These are phyloP conservation scores for Gracilariopsis chorda DNA, from an alignment of 23 red algal genomes.

Conservation along the genomic window DNA sequence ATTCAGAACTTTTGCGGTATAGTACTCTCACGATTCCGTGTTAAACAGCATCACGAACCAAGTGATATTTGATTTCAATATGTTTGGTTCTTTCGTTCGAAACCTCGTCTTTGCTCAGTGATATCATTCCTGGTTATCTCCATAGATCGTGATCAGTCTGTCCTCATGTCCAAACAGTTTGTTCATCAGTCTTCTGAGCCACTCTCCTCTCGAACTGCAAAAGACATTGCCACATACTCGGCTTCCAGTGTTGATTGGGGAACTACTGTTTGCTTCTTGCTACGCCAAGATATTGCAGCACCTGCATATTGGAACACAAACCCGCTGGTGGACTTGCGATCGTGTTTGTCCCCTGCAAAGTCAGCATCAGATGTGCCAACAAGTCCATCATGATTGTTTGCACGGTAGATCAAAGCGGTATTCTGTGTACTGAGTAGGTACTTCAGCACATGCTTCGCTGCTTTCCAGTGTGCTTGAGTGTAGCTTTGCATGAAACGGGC, in stretches of 20 bases:
- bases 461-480: neutral
- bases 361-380: neutral
- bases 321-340: slow-evolving; percentile 35
- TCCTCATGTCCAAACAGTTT: too few relatives aligned
- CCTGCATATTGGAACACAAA: slow-evolving; percentile 7
- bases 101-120: too few relatives aligned
- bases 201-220: slow-evolving; percentile 26
- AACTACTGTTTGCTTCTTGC: slow-evolving; percentile 28
- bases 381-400: neutral
- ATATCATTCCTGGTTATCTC: too few relatives aligned
- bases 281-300: neutral
- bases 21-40: too few relatives aligned
- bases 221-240: slow-evolving; percentile 10
- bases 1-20: too few relatives aligned
- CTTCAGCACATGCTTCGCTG: slow-evolving; percentile 35
- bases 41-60: too few relatives aligned
- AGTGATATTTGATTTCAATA: too few relatives aligned
- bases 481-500: slow-evolving; percentile 28
- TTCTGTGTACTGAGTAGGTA: neutral
- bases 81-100: too few relatives aligned
- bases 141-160: too few relatives aligned
- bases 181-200: too few relatives aligned
- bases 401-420: neutral
- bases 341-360: neutral
- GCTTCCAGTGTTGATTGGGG: slow-evolving; percentile 17